Conservation (phyloP, 805 yeast genomes). For the Isabelozyma pseudorhagii region DNA sequence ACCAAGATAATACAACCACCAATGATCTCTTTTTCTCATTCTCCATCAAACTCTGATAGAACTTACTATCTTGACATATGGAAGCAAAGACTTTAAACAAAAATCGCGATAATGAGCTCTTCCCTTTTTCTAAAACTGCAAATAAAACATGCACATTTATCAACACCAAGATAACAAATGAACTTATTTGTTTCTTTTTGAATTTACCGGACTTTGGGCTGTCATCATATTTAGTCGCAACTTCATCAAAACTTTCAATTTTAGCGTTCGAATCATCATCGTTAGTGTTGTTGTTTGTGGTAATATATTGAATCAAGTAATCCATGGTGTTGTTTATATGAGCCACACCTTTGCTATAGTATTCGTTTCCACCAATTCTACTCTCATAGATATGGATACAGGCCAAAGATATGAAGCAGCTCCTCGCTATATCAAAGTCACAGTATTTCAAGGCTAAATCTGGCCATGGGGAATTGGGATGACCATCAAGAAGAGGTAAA, state of each 20-base stretch:
- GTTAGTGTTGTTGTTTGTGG: slow-evolving; percentile 1
- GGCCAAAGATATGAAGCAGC: slow-evolving; percentile 54
- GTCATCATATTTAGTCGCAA: neutral
- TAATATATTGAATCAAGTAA: slow-evolving; percentile 44
- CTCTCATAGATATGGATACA: slow-evolving; percentile 58
- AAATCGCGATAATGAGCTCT: slow-evolving; percentile 48
- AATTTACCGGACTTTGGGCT: neutral
- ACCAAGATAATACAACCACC: slow-evolving; percentile 55
- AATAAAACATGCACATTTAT: slow-evolving; percentile 54
- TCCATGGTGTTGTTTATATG: slow-evolving; percentile 59
- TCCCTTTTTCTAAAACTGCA: slow-evolving; percentile 52
- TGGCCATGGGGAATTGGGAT: slow-evolving; percentile 62
- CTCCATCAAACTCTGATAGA: slow-evolving; percentile 40
- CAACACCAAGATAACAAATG: slow-evolving; percentile 45
- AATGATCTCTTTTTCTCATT: slow-evolving; percentile 49
- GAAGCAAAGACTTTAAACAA: slow-evolving; percentile 49
- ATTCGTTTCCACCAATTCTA: slow-evolving; percentile 46
- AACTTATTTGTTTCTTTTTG: slow-evolving; percentile 15
- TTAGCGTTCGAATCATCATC: slow-evolving; percentile 3
- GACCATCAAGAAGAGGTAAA: slow-evolving; percentile 53
- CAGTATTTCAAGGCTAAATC: slow-evolving; percentile 55
- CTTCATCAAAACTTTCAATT: neutral
- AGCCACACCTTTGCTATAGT: slow-evolving; percentile 49
- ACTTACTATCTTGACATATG: slow-evolving; percentile 41
- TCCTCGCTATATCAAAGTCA: slow-evolving; percentile 54